These are phyloP conservation scores for Acrodontium crateriforme DNA, from an alignment of 2,329 filamentous ascomycete genomes.

Conservation along the genomic window DNA sequence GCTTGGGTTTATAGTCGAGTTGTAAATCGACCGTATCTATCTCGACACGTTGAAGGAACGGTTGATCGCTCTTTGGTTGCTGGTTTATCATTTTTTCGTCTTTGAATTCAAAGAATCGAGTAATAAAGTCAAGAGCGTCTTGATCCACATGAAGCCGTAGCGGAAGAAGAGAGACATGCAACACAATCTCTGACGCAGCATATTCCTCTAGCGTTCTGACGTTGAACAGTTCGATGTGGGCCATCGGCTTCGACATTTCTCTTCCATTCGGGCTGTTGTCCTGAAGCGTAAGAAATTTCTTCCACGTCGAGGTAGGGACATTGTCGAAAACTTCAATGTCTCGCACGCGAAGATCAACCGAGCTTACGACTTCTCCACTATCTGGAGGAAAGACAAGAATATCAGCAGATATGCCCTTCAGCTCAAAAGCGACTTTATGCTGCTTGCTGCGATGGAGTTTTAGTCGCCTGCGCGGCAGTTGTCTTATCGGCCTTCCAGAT, in stretches of 20 bases:
- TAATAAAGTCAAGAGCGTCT: conserved; percentile 93
- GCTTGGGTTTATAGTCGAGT: conserved; percentile 94
- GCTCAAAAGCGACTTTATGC: conserved; percentile 91
- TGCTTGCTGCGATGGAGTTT: conserved; percentile 72
- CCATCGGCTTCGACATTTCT: conserved; percentile 77
- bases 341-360: conserved; percentile 67
- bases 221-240: conserved; percentile 75
- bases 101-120: conserved; percentile 95
- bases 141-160: conserved; percentile 90
- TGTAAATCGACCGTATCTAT: conserved; percentile 71
- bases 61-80: conserved; percentile 31
- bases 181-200: conserved; percentile 75
- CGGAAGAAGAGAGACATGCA: conserved; percentile 57
- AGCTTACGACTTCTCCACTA: conserved; percentile 71
- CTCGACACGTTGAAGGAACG: conserved; percentile 78
- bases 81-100: conserved; percentile 49
- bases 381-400: conserved; percentile 65
- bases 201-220: conserved; percentile 75
- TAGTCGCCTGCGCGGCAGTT: conserved; percentile 32
- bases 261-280: conserved; percentile 64
- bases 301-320: conserved; percentile 91
- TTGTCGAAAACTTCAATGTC: conserved; percentile 90
- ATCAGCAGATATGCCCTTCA: conserved; percentile 72
- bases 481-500: conserved; percentile 14
- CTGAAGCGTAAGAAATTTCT: conserved; percentile 92